phyloP scores from a whole-genome alignment of 176 grass and related monocot genomes.

The Canna indica region DNA sequence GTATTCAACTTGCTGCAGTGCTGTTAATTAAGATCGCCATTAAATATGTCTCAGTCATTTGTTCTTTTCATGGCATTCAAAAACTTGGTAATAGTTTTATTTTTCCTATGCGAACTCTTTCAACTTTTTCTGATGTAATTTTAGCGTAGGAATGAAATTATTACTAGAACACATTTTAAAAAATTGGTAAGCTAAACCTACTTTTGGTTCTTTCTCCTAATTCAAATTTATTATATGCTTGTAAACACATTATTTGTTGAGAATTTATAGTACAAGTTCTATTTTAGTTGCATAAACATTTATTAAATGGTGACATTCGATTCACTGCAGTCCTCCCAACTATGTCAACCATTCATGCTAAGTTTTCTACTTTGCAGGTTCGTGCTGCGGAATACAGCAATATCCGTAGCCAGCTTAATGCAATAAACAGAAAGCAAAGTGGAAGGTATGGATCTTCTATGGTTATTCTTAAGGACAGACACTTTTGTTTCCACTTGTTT shows the following conservation, averaged over 20 bases:
- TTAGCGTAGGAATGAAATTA: neutral
- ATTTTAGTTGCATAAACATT: neutral
- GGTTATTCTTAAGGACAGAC: neutral
- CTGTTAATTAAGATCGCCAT: neutral
- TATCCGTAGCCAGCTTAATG: slow-evolving; percentile 88
- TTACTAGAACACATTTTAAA: neutral
- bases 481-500: slow-evolving; percentile 2
- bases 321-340: neutral
- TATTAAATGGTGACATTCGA: neutral
- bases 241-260: neutral
- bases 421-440: slow-evolving; percentile 95
- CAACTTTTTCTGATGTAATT: neutral
- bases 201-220: neutral
- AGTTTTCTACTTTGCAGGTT: slow-evolving; percentile 33
- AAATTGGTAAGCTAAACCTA: neutral
- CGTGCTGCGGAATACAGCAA: slow-evolving; percentile 78
- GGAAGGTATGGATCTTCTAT: slow-evolving; percentile 46
- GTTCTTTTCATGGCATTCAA: neutral
- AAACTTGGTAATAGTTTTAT: neutral
- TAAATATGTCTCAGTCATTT: neutral
- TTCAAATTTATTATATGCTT: neutral
- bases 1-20: neutral
- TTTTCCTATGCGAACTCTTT: neutral
- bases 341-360: neutral
- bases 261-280: neutral